Base-by-base conservation (phyloP, 2,329 filamentous ascomycete genomes). In the Aspergillus tanneri region DNA sequence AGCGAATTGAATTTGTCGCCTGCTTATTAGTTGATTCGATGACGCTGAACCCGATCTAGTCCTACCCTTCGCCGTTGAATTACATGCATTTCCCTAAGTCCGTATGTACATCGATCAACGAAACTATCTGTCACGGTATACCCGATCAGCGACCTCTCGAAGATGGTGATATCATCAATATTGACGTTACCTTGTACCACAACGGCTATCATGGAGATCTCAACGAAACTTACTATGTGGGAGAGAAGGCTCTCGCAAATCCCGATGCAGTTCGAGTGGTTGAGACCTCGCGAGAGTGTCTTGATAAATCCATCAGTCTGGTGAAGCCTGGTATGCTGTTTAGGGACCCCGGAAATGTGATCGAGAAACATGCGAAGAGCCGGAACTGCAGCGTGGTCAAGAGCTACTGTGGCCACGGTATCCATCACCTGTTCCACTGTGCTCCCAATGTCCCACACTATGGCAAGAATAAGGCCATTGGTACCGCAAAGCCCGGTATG, bases 211-310 rank as follows among this genome's bases (percentile, higher is more conserved):
- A 99, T 67, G 90, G 90, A 46, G 93, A 99, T 69, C 77, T 99
- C 46, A 99, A 99, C 75, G 93, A 99, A 76, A 99, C 93, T 10
- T 99, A 97, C 75, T 99, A 99, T 68, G 88, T 99, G 39, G 93
- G 93, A 47, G 87, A 95, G 60, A 90, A 87, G 65, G 88, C 93
- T 34, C 82, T 83, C 63, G 84, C 87, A 7, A 86, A 97, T 63
- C 83, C 90, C 0, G 91, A 97, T 59, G 83, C 87, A 3, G 90
- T 97, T 23, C 84, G 91, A 24, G 89, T 99, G 0, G 89, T 95
- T 1, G 93, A 99, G 73, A 84, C 91, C 5, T 84, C 93, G 14
- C 82, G 93, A 60, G 88, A 96, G 70, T 96, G 88, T 65, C 75
- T 99, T 32, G 86, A 95, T n/a, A 83, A 90, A 70, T 85, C 93